Evolutionary conservation across 1,284 basidiomycete genomes (phyloP), one percentile per base, ranked within the genome.

Genomic region (Leccinum subrobustum): DNA sequence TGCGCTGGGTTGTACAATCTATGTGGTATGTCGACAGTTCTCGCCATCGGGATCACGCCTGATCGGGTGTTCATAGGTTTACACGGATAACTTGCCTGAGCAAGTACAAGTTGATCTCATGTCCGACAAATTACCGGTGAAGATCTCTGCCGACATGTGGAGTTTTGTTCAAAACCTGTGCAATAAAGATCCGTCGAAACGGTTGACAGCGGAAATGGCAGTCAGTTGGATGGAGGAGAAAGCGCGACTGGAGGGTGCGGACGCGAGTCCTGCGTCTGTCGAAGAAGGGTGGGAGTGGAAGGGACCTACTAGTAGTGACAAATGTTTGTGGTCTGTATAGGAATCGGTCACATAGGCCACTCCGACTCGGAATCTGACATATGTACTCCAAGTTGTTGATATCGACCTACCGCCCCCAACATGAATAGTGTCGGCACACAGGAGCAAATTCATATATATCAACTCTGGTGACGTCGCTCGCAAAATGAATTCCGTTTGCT

Each of bases 1-100:
- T 57, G 70, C 72, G 1, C 37, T 71, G 12, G 70, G 72, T n/a
- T 71, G 70, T 44, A 72, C 70, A 3, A 64, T 73, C 35, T 71
- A 70, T 6, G 67, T 59, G 54, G 70, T 73, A 54, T 29, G 72
- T 58, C 3, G 27, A 29, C n/a, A 3, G 16, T 1, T 42, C 20
- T 39, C 29, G 7, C 23, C n/a, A 7, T 53, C n/a, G 31, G 2
- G 35, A 44, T n/a, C 7, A 44, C 11, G 0, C 16, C 48, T 65
- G 35, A 60, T 57, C 27, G 1, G 1, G 29, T 23, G 5, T 47
- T 11, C 33, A 14, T 37, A 70, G 68, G 59, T 54, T n/a, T 72
- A 73, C 35, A 58, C 64, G 6, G 54, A 57, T 16, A 57, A 4
- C 3, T 0, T 1, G 4, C 9, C 2, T 20, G 1, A 0, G 7